A percentile compares a stretch with the other conserved stretches of the same genome.
phyloP scores from a whole-genome alignment of 345 rosid genomes.

The Litchi chinensis region DNA sequence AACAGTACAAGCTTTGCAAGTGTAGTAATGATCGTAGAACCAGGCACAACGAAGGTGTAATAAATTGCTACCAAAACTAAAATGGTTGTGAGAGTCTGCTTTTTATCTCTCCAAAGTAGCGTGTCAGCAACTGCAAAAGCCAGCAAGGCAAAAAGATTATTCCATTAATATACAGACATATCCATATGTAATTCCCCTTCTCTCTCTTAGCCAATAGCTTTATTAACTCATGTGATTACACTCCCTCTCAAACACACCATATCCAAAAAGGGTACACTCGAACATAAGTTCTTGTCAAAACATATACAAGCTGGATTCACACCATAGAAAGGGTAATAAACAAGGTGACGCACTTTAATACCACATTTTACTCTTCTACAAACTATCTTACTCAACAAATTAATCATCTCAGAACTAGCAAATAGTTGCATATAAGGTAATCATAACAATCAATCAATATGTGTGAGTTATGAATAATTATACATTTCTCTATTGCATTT shows the following conservation, averaged over 20 bases:
- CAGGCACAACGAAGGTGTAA: constrained; percentile 69
- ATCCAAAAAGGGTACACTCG: background rate
- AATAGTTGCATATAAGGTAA: background rate
- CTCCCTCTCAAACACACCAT: background rate
- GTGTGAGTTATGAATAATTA: background rate
- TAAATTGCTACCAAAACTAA: constrained; percentile 60
- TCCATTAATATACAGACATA: constrained; percentile 9
- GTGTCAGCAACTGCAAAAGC: constrained; percentile 80
- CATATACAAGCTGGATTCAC: background rate
- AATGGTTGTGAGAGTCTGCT: constrained; percentile 52
- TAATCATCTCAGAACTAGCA: background rate
- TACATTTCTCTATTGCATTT: background rate
- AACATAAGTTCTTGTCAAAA: background rate
- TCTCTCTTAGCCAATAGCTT: background rate
- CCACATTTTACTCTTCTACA: background rate
- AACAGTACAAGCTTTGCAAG: constrained; percentile 66
- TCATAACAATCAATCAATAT: background rate
- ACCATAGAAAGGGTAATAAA: background rate
- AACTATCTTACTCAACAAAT: background rate
- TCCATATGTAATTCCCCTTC: constrained; percentile 1
- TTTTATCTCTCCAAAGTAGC: constrained; percentile 86
- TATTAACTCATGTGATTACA: background rate
- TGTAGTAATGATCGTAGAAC: constrained; percentile 57
- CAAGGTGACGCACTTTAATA: background rate
- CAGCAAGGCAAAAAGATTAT: constrained; percentile 14